These are phyloP conservation scores for Cymbopogon citratus DNA, from an alignment of 176 grass and related monocot genomes.

Conservation along the genomic window DNA sequence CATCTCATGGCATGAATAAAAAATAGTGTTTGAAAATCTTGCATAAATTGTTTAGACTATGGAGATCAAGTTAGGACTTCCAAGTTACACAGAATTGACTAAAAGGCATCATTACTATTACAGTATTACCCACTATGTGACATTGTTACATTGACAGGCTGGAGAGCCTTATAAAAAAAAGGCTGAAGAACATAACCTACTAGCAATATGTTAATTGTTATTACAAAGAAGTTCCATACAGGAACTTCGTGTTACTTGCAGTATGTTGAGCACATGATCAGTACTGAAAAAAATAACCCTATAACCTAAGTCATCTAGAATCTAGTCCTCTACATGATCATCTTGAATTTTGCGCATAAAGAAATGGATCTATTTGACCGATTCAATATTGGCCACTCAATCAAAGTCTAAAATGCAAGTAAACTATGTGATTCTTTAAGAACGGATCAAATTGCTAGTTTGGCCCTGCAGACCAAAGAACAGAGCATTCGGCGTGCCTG, in stretches of 20 bases:
- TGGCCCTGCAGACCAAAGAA: background rate
- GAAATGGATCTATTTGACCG: background rate
- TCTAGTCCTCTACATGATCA: background rate
- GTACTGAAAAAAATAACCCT: background rate
- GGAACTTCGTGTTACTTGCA: background rate
- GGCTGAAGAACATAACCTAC: background rate
- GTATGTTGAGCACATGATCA: background rate
- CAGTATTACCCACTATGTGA: background rate
- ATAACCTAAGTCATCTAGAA: background rate
- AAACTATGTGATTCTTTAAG: background rate
- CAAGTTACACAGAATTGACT: background rate
- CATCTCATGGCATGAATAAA: background rate
- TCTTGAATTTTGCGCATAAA: background rate
- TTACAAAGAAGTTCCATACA: background rate
- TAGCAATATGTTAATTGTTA: background rate
- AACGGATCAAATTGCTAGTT: background rate
- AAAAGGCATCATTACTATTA: background rate
- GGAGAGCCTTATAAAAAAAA: background rate
- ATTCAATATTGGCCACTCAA: background rate
- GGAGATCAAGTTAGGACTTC: background rate
- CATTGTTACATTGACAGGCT: background rate
- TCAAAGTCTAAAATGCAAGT: background rate
- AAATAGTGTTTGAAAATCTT: background rate
- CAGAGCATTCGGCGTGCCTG: background rate
- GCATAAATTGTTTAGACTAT: background rate